Evolutionary conservation across 257 asterid genomes (phyloP).

Genomic region (Nicotiana otophora): DNA sequence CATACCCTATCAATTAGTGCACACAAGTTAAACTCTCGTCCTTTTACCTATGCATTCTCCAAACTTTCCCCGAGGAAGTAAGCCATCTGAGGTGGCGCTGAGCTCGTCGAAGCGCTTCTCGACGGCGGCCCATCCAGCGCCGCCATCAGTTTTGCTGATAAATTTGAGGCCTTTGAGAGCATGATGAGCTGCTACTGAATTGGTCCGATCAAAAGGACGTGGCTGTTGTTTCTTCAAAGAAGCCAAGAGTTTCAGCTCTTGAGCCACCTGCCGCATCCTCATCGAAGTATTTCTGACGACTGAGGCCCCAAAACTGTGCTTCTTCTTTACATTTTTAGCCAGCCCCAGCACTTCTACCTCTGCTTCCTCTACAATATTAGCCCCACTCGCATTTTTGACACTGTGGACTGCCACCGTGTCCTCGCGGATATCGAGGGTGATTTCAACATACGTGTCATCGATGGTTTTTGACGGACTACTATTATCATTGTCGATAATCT

Average conservation of each 20-base stretch:
- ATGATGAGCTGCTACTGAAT: constrained; percentile 23
- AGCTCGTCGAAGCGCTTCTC: constrained; percentile 22
- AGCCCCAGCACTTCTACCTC: constrained; percentile 5
- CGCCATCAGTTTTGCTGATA: constrained; percentile 29
- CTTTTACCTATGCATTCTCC: constrained; percentile 29
- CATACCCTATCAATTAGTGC: no score
- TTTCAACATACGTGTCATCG: constrained; percentile 19
- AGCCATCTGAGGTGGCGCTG: constrained; percentile 13
- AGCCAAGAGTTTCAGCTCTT: constrained; percentile 14
- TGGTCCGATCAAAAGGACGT: constrained; percentile 12
- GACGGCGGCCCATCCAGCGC: constrained; percentile 25
- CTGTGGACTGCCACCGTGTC: constrained; percentile 17
- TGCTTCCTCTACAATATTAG: constrained; percentile 10
- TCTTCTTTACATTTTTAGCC: constrained; percentile 12
- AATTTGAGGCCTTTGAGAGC: constrained; percentile 32
- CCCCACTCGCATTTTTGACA: constrained; percentile 8
- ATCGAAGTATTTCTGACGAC: constrained; percentile 7
- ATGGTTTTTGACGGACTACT: not conserved
- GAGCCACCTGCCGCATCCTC: constrained; percentile 11
- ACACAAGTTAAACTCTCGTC: not conserved
- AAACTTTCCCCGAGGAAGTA: constrained; percentile 19
- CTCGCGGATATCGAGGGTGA: constrained; percentile 21
- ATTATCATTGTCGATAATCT: not conserved
- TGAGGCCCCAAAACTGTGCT: constrained; percentile 3
- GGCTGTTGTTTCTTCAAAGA: constrained; percentile 1